phyloP scores from a whole-genome alignment of 306 rosid species.

The Prunus padus region DNA sequence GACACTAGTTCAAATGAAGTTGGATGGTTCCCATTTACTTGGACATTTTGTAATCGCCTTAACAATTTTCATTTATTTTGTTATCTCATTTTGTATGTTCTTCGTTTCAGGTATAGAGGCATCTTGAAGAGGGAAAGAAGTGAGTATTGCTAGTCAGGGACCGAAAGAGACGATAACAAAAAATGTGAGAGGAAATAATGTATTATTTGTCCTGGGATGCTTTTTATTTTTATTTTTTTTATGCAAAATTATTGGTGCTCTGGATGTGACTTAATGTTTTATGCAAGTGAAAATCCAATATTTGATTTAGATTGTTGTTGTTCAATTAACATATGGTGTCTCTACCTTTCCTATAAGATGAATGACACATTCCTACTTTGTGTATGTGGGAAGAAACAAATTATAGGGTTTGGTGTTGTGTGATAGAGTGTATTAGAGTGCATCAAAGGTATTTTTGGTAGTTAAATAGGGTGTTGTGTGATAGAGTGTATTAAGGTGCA shows the following conservation, averaged over 20 bases:
- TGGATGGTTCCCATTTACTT: neutral
- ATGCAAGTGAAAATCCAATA: neutral
- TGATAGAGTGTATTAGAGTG: too few species aligned
- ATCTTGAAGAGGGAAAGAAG: constrained; percentile 26
- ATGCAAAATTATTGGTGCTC: constrained; percentile 13
- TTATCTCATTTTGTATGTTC: neutral
- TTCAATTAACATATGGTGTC: neutral
- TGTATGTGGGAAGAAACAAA: too few species aligned
- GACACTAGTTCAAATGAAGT: neutral
- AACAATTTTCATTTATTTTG: neutral
- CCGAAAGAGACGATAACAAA: neutral
- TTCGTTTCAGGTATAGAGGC: constrained; percentile 38
- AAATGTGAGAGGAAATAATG: constrained; percentile 22
- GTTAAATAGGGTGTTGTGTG: too few species aligned
- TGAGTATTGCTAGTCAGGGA: neutral
- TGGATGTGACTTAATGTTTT: constrained; percentile 7
- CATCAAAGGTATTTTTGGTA: too few species aligned
- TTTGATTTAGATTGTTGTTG: neutral
- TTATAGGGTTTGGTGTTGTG: too few species aligned
- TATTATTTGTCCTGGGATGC: constrained; percentile 13
- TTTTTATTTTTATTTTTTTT: too few species aligned
- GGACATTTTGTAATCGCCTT: neutral
- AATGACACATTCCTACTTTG: neutral
- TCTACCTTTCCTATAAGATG: neutral
- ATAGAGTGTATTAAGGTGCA: too few species aligned